Base-by-base conservation (phyloP, 2,329 filamentous ascomycete species). In the Fusarium lyarnte region DNA sequence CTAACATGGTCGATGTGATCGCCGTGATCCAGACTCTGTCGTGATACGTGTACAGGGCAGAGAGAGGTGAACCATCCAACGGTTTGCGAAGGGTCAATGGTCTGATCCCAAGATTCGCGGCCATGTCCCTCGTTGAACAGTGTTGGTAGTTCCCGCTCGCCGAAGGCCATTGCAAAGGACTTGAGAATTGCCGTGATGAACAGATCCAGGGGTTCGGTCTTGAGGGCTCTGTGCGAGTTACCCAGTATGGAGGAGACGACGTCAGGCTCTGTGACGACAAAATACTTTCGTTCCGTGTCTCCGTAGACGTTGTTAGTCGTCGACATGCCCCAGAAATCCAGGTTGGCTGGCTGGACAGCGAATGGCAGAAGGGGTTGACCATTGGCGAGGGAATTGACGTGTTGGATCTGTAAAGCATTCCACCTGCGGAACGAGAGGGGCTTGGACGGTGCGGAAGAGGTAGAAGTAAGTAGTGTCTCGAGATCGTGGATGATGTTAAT, bases 51-150 rank as follows among this genome's bases (percentile, higher is more conserved):
- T 0, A 84, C 43, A 0, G 84, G 84, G 21, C 75, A 79, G 17
- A 85, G 76, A 0, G 82, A 83, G 2, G 84, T 85, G 61, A 86
- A 86, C 84, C 84, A 86, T 8, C 84, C 85, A 1, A 86, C 81
- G 0, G 82, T 85, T 3, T 77, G 67, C 0, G 83, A 82, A 3
- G 82, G 69, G 53, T 85, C 80, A 13, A 83, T 69, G 2, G 46
- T 35, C 5, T 73, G 35, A 29, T 78, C 75, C 76, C 78, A 81
- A 2, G 80, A 65, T 36, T 85, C 83, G 12, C 84, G 78, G 3
- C 84, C 84, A 31, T 86, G 84, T 0, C 81, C 79, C 63, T 85
- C 84, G 42, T 77, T 80, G 72, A 82, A 85, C 2, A 85, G 69
- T 5, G 77, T 69, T 3, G 84, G 83, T 0, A 75, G 25, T 1